phyloP scores from a whole-genome alignment of 2,329 filamentous ascomycete species.

The Cordyceps tenuipes region DNA sequence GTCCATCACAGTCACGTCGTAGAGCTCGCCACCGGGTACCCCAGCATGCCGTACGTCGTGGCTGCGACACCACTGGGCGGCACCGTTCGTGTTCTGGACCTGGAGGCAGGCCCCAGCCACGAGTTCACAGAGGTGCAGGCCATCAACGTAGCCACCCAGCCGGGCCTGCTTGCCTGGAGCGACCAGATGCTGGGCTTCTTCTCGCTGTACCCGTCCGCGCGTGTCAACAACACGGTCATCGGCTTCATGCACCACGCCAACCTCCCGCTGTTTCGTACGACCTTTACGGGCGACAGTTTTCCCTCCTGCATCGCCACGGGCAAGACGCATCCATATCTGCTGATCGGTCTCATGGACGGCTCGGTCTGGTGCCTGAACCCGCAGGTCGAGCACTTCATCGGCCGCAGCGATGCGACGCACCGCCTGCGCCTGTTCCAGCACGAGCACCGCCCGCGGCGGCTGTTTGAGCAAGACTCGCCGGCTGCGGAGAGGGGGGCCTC shows the following conservation, averaged over 20 bases:
- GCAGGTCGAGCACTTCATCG: conserved; percentile 29
- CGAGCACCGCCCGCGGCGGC: conserved; percentile 36
- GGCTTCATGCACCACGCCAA: conserved; percentile 45
- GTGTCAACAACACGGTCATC: conserved; percentile 43
- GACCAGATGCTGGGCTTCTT: conserved; percentile 49
- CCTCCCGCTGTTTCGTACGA: conserved; percentile 43
- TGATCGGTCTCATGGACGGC: conserved; percentile 46
- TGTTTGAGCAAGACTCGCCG: conserved; percentile 22
- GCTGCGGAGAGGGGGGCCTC: conserved; percentile 35
- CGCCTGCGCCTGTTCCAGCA: conserved; percentile 41
- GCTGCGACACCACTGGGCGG: conserved; percentile 48
- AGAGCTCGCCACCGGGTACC: conserved; percentile 48
- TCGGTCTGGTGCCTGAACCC: conserved; percentile 40
- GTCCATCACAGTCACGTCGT: conserved; percentile 47
- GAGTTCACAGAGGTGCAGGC: conserved; percentile 47
- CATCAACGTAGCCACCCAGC: conserved; percentile 42
- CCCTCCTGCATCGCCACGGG: conserved; percentile 43
- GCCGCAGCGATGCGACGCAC: conserved; percentile 25
- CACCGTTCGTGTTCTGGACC: conserved; percentile 42
- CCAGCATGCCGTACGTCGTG: conserved; percentile 47
- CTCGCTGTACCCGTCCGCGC: conserved; percentile 42
- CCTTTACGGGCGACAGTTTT: conserved; percentile 42
- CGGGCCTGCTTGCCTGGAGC: conserved; percentile 45
- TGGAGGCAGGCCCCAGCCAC: conserved; percentile 38
- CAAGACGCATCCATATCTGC: conserved; percentile 42